A percentile compares a stretch with the other conserved stretches of the same genome.
phyloP scores from a whole-genome alignment of 352 stramenopile species.

The Pseudoperonospora humuli region DNA sequence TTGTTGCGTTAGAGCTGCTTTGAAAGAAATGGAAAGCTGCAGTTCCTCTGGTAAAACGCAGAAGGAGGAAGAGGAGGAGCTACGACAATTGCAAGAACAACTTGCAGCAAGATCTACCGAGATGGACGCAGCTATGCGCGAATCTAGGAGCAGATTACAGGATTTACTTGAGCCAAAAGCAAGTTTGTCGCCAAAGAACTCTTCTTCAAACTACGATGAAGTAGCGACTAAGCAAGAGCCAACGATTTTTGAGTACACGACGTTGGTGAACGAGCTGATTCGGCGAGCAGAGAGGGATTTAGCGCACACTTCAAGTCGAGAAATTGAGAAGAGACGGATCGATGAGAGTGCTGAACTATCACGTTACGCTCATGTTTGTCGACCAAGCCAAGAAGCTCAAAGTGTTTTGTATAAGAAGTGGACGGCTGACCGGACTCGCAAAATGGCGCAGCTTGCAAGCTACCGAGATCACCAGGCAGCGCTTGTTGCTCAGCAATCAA shows the following conservation, averaged over 20 bases:
- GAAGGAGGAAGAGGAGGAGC: too few species aligned
- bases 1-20: slow-evolving; percentile 14
- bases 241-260: slow-evolving; percentile 23
- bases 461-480: slow-evolving; percentile 12
- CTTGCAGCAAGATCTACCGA: slow-evolving; percentile 8
- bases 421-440: slow-evolving; percentile 13
- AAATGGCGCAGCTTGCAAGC: slow-evolving; percentile 14
- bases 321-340: not conserved
- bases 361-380: not conserved
- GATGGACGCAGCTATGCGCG: slow-evolving; percentile 17
- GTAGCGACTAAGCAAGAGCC: slow-evolving; percentile 7
- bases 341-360: not conserved
- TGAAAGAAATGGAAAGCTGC: slow-evolving; percentile 32
- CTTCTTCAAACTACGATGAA: not conserved
- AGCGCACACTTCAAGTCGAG: not conserved
- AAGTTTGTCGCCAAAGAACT: slow-evolving; percentile 11
- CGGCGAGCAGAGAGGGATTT: slow-evolving; percentile 5
- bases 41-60: slow-evolving; percentile 13
- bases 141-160: too few species aligned
- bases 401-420: slow-evolving; percentile 27
- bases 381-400: slow-evolving; percentile 12
- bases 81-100: too few species aligned
- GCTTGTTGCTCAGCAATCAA: slow-evolving; percentile 34
- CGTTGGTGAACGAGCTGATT: slow-evolving; percentile 22
- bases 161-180: too few species aligned